A percentile compares a stretch with the other conserved stretches of the same genome.
Evolutionary conservation across 1,284 basidiomycete species (phyloP).

Genomic region (Coniferiporia sulphurascens): DNA sequence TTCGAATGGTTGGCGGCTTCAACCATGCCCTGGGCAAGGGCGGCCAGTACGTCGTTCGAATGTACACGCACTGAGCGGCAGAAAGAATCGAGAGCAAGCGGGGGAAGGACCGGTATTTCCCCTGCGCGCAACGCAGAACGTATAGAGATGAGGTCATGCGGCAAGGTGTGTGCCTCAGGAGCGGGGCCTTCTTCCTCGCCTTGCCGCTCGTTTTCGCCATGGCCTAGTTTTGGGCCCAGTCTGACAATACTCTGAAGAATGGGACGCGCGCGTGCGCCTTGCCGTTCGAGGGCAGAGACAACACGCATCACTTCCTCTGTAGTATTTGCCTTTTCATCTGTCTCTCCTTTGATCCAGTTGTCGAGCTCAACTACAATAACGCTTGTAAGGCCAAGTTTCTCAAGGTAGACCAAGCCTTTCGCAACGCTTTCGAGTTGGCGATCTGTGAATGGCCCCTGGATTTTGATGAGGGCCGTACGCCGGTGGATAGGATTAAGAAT

Average conservation of each 20-base stretch:
- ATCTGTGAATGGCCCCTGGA: constrained; percentile 97
- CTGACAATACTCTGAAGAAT: constrained; percentile 83
- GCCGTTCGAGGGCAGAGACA: constrained; percentile 77
- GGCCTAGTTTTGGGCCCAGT: constrained; percentile 69
- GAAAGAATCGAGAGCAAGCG: constrained; percentile 88
- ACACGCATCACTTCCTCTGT: constrained; percentile 79
- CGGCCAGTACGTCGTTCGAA: constrained; percentile 88
- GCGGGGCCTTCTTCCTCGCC: constrained; percentile 27
- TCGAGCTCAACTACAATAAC: constrained; percentile 95
- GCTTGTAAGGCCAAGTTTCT: constrained; percentile 91
- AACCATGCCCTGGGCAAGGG: constrained; percentile 85
- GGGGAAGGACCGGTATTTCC: constrained; percentile 96
- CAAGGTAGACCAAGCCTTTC: constrained; percentile 90
- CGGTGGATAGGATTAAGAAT: constrained; percentile 80
- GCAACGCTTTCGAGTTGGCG: constrained; percentile 92
- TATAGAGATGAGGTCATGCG: constrained; percentile 76
- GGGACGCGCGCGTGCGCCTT: constrained; percentile 85
- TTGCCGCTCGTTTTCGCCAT: constrained; percentile 24
- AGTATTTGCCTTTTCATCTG: constrained; percentile 57
- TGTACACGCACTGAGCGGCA: constrained; percentile 83
- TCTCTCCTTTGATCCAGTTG: constrained; percentile 61
- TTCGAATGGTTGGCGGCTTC: constrained; percentile 42
- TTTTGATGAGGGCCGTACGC: constrained; percentile 91
- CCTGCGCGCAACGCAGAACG: constrained; percentile 85
- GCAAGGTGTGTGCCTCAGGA: constrained; percentile 72